These are phyloP conservation scores for Solanum aculeatissimum DNA, from an alignment of 305 asterid species.

Conservation along the genomic window DNA sequence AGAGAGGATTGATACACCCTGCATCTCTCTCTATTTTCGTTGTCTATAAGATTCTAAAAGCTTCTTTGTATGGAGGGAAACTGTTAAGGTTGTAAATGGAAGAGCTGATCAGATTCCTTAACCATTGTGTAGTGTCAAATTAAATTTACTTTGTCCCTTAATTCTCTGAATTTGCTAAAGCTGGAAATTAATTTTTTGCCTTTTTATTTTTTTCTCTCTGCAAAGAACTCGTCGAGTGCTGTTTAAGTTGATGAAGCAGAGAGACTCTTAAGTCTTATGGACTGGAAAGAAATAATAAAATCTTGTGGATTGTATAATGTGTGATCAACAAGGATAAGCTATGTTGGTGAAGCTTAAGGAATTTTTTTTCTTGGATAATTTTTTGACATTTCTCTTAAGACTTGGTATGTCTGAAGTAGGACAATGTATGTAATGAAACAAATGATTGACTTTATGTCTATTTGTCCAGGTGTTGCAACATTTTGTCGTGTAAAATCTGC, in stretches of 20 bases:
- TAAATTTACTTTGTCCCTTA: background rate
- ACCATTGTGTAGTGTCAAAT: background rate
- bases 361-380: background rate
- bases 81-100: background rate
- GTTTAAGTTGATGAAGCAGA: background rate
- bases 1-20: background rate
- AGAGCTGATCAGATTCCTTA: background rate
- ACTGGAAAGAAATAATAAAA: background rate
- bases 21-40: background rate
- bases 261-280: background rate
- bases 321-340: background rate
- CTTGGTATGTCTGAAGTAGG: background rate
- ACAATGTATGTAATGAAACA: background rate
- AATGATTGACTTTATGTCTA: background rate
- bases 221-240: background rate
- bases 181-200: background rate
- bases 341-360: background rate
- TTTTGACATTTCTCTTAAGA: background rate
- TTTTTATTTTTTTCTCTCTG: background rate
- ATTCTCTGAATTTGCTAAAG: background rate
- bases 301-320: background rate
- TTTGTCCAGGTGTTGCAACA: conserved; percentile 74
- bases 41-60: background rate
- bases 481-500: conserved; percentile 85
- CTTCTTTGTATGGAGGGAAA: background rate